Conservation (phyloP, 768 basidiomycete species). For the Suillus variegatus region DNA sequence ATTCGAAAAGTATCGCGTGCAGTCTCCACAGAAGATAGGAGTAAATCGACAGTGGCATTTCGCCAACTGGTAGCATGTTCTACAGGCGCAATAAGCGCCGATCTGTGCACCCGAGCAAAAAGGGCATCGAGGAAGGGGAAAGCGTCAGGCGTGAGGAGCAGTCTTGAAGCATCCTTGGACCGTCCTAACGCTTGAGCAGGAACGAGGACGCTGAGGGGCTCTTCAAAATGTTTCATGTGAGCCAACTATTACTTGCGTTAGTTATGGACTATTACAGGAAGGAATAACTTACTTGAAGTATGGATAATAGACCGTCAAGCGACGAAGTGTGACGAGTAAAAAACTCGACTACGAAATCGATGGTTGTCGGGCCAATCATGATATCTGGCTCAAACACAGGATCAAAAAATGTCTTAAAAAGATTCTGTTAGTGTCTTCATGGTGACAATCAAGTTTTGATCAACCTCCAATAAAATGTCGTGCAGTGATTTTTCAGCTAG, state of each 20-base stretch:
- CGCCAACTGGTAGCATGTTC: conserved; percentile 26
- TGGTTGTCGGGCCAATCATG: conserved; percentile 56
- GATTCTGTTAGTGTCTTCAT: conserved; percentile 4
- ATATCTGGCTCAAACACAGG: conserved; percentile 58
- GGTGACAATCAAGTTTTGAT: conserved; percentile 1
- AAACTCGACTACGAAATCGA: conserved; percentile 61
- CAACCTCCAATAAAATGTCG: conserved; percentile 55
- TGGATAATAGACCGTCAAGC: conserved; percentile 54
- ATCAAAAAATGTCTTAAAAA: conserved; percentile 63
- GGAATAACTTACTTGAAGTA: conserved; percentile 55
- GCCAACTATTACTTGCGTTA: conserved; percentile 44
- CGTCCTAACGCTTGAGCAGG: conserved; percentile 11
- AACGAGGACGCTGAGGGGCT: conserved; percentile 48
- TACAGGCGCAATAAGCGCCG: conserved; percentile 14
- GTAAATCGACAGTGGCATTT: conserved; percentile 25
- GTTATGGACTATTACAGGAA: neutral
- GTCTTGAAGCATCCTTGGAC: conserved; percentile 2
- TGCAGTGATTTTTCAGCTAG: conserved; percentile 51
- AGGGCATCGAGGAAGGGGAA: conserved; percentile 40
- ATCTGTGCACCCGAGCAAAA: conserved; percentile 35
- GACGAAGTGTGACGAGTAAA: conserved; percentile 58
- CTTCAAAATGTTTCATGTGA: conserved; percentile 71
- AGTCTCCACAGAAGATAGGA: conserved; percentile 37
- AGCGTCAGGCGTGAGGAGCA: conserved; percentile 23
- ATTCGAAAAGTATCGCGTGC: conserved; percentile 40